These are phyloP conservation scores for Emydomyces testavorans DNA, from an alignment of 2,329 filamentous ascomycete species.

Conservation along the genomic window DNA sequence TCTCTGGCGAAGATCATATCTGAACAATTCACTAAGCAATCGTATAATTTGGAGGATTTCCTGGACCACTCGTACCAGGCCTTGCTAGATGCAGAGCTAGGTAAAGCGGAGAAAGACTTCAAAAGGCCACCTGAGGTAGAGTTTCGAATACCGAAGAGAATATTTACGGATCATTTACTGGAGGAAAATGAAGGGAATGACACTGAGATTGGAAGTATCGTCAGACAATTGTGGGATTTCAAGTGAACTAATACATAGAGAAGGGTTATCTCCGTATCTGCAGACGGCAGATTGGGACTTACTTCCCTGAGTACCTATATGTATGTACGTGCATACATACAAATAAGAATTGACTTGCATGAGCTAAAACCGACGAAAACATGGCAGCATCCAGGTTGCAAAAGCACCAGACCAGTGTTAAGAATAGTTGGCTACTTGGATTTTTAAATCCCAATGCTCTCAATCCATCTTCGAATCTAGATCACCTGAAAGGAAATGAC, in stretches of 20 bases:
- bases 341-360: no score
- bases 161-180: constrained; percentile 46
- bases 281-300: no score
- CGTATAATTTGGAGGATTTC: constrained; percentile 95
- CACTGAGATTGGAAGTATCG: constrained; percentile 27
- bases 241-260: background rate
- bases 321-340: no score
- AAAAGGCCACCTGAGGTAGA: constrained; percentile 83
- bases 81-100: constrained; percentile 70
- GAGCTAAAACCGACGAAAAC: no score
- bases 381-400: no score
- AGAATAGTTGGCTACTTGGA: no score
- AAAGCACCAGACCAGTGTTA: no score
- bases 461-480: no score
- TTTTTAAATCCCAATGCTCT: no score
- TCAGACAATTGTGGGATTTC: constrained; percentile 32
- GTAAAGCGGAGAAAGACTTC: constrained; percentile 53
- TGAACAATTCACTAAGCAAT: constrained; percentile 92
- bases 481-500: no score
- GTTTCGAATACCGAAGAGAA: constrained; percentile 81
- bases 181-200: constrained; percentile 33
- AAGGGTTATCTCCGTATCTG: no score
- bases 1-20: constrained; percentile 87
- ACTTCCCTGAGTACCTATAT: no score
- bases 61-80: constrained; percentile 75